Conservation (phyloP, 805 yeast genomes). For the Pichia californica region DNA sequence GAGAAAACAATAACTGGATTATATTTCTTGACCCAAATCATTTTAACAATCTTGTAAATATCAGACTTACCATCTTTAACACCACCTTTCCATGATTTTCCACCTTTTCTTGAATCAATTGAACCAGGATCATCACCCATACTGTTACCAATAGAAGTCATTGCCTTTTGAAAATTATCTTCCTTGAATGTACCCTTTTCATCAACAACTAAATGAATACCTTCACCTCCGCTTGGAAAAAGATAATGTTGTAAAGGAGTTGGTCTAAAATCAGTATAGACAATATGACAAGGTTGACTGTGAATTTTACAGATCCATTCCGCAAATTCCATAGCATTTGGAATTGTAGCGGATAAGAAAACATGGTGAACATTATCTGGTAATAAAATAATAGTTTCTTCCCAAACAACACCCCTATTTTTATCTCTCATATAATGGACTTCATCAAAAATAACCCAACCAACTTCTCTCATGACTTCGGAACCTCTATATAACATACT, state of each 20-base stretch:
- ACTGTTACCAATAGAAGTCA: slow-evolving; percentile 83
- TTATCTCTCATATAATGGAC: slow-evolving; percentile 97
- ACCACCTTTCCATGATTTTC: slow-evolving; percentile 84
- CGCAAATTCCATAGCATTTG: slow-evolving; percentile 97
- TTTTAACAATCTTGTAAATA: slow-evolving; percentile 91
- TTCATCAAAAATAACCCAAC: slow-evolving; percentile 95
- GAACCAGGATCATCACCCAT: slow-evolving; percentile 79
- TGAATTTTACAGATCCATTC: slow-evolving; percentile 97
- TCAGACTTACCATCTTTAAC: slow-evolving; percentile 61
- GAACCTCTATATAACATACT: slow-evolving; percentile 97
- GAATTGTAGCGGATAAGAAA: slow-evolving; percentile 89
- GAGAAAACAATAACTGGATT: slow-evolving; percentile 98
- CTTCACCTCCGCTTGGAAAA: slow-evolving; percentile 98
- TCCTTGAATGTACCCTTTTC: slow-evolving; percentile 95
- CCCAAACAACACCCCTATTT: slow-evolving; percentile 99
- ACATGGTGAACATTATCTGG: slow-evolving; percentile 95
- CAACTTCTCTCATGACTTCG: slow-evolving; percentile 92
- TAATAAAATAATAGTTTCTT: slow-evolving; percentile 94
- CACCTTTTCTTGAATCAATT: slow-evolving; percentile 44
- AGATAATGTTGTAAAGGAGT: slow-evolving; percentile 96
- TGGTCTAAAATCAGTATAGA: slow-evolving; percentile 97
- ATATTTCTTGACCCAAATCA: slow-evolving; percentile 95
- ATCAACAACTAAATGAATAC: slow-evolving; percentile 94
- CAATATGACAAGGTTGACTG: slow-evolving; percentile 96
- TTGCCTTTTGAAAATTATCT: slow-evolving; percentile 96